Base-by-base conservation (phyloP, 1,139 yeast genomes). In the Debaryomyces sp. region DNA sequence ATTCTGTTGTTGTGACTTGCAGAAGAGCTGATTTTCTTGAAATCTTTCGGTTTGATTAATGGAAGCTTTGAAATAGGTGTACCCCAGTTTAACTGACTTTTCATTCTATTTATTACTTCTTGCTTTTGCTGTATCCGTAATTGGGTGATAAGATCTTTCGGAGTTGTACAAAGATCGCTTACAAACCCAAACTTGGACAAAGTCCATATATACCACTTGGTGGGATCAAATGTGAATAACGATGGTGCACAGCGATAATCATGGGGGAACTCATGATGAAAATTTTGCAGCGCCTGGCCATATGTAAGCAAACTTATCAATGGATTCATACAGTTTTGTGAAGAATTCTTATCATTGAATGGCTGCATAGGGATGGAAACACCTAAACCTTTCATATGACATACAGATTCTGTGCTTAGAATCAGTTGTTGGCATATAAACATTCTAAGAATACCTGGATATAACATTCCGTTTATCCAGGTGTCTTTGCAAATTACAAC, bases 41-140 rank as follows among this genome's bases (percentile, higher is more conserved):
- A 85, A 47, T 84, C 87, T 40, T 70, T 74, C 0, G 73, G 72
- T 1, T 74, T 64, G 33, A 76, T 68, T 38, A 81, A 69, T 0
- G 92, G 91, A 13, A 86, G 66, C 55, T 81, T 81, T 35, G 86
- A 85, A 40, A 86, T 82, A 2, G 91, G 88, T 0, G 88, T 84
- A 2, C 92, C 92, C 92, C 92, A 86, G 59, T 84, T 84, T 42
- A 86, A 68, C 54, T 81, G 82, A n/a, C 85, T 76, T 53, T 84
- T 73, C 55, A 81, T 76, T 49, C 80, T 70, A 59, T 86, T 88
- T 24, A 86, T 66, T 8, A 80, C 66, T 53, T 77, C 77, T 57
- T 86, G 92, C 54, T 81, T 84, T 56, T 85, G 89, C 59, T 86
- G 90, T 29, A 86, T 71, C 30, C 70, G 62, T 35, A 85, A 71